Evolutionary conservation across 116 monocot genomes (phyloP), one percentile per base, ranked within the genome.

Genomic region (Papilionanthe hybrid): DNA sequence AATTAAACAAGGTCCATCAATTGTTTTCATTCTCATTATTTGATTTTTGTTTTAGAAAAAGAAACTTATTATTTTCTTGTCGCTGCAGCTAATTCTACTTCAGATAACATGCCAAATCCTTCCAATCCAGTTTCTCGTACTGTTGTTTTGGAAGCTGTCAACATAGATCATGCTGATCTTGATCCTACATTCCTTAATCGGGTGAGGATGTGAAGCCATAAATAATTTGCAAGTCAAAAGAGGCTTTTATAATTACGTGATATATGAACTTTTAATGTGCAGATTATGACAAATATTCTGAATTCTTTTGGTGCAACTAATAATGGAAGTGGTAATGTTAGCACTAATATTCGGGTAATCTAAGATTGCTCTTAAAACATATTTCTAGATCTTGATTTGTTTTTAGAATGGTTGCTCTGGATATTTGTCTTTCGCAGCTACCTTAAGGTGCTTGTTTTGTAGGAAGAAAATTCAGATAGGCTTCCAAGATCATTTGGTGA

Each of bases 81-180:
- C 86, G 72, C 86, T 90, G 93, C 77, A 47, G 42, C 75, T 78
- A 87, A 75, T 93, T 56, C 81, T 79, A 47, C 78, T 78, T 81
- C 87, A 79, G 81, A 29, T 72, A 78, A 48, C 42, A 53, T 37
- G 28, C 82, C 55, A 22, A 78, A 73, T 82, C 87, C 67, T 56
- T 79, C 79, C 7, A 53, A 49, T 82, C 67, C 72, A 12, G 32
- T 76, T 9, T 32, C 87, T 66, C 86, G 75, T 49, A 93, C 83
- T 81, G 57, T 95, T 80, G 87, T 93, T 9, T 77, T 99, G 86
- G 93, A 95, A 82, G 76, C 93, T 76, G 75, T 93, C 79, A 99
- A 90, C 84, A 55, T 91, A 79, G 93, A 85, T 84, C 89, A 87
- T 47, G 87, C 88, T 49, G 86, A 89, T 78, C 55, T 80, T 44